Percentiles rank a stretch among this genome's conserved stretches.
Evolutionary conservation across 208 protist genomes (phyloP).

Genomic region (Porcisia hertigi): DNA sequence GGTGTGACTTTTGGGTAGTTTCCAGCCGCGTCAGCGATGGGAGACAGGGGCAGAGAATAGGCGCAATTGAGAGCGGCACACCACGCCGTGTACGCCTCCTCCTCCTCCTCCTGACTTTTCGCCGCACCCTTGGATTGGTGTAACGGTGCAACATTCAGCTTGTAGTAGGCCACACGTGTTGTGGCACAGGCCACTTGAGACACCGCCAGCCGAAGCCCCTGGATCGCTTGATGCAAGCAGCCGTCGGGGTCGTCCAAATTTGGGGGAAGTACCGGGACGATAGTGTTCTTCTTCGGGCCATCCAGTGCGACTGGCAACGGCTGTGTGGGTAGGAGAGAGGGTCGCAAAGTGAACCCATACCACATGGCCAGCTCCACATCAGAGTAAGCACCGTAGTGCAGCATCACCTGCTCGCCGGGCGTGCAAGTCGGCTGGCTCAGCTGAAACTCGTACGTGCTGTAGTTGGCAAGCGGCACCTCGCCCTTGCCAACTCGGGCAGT

Average conservation of each 20-base stretch:
- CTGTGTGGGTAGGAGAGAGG: slow-evolving; percentile 47
- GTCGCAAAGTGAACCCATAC: slow-evolving; percentile 89
- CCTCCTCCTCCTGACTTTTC: slow-evolving; percentile 5
- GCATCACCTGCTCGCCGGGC: slow-evolving; percentile 63
- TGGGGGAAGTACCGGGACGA: slow-evolving; percentile 18
- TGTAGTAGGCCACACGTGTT: slow-evolving; percentile 20
- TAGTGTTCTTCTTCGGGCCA: background rate
- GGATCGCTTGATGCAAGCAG: slow-evolving; percentile 4
- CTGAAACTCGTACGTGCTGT: slow-evolving; percentile 62
- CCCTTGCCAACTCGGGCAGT: slow-evolving; percentile 24
- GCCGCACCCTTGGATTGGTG: background rate
- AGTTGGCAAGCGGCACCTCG: slow-evolving; percentile 23
- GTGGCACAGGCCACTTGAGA: slow-evolving; percentile 7
- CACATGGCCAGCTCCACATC: slow-evolving; percentile 89
- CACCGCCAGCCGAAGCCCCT: slow-evolving; percentile 11
- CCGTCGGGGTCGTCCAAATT: background rate
- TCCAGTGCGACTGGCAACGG: slow-evolving; percentile 2
- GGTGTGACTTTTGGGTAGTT: slow-evolving; percentile 35
- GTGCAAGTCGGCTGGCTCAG: slow-evolving; percentile 33
- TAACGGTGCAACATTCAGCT: slow-evolving; percentile 1
- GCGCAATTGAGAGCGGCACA: slow-evolving; percentile 42
- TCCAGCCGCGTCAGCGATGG: slow-evolving; percentile 66
- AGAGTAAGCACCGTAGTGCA: slow-evolving; percentile 89
- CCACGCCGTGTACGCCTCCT: slow-evolving; percentile 42
- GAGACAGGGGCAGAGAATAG: slow-evolving; percentile 64